Percentiles rank a stretch among this genome's conserved stretches.
Conservation (phyloP, 1,284 basidiomycete species). For the Malassezia yamatoensis region DNA sequence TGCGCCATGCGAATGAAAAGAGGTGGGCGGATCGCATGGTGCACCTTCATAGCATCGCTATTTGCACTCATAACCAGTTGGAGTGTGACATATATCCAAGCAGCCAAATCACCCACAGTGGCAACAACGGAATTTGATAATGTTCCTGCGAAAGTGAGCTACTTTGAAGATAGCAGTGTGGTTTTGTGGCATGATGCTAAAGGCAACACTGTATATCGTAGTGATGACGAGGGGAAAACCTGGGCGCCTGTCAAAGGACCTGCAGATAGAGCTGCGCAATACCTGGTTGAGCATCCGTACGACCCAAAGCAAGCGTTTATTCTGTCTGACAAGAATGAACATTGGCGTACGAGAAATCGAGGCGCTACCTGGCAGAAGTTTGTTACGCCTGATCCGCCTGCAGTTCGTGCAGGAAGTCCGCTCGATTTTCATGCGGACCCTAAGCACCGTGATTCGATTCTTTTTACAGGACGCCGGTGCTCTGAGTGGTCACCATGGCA, state of each 20-base stretch:
- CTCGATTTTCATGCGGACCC: conserved; percentile 43
- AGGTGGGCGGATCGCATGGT: too few species aligned
- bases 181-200: conserved; percentile 72
- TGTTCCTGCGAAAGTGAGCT: conserved; percentile 69
- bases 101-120: conserved; percentile 42
- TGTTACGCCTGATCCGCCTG: conserved; percentile 31
- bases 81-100: too few species aligned
- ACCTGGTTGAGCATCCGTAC: conserved; percentile 79
- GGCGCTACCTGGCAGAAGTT: conserved; percentile 44
- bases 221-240: conserved; percentile 75
- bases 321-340: conserved; percentile 27
- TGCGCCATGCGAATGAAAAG: not conserved
- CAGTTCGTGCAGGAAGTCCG: conserved; percentile 25
- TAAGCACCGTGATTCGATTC: conserved; percentile 34
- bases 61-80: too few species aligned
- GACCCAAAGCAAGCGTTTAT: conserved; percentile 52
- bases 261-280: conserved; percentile 57
- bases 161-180: conserved; percentile 80
- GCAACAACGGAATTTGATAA: conserved; percentile 54
- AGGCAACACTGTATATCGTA: conserved; percentile 63
- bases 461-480: conserved; percentile 41
- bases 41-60: too few species aligned
- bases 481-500: conserved; percentile 35
- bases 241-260: conserved; percentile 63
- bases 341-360: conserved; percentile 39